These are phyloP conservation scores for Trametopsis cervina DNA, from an alignment of 768 basidiomycete species.

Conservation along the genomic window DNA sequence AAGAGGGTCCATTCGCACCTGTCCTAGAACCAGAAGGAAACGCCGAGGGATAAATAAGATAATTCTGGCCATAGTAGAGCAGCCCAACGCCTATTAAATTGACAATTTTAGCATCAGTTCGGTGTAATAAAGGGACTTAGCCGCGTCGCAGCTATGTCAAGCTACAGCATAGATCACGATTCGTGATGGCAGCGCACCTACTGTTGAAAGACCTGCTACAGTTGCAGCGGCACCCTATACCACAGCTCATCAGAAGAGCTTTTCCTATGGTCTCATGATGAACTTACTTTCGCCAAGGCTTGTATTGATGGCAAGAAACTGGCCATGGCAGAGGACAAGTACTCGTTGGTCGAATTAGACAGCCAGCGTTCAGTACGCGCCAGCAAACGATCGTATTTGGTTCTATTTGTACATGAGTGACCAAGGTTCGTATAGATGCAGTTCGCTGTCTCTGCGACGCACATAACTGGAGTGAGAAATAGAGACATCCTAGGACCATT, in stretches of 20 bases:
- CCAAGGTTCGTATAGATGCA: too few species aligned
- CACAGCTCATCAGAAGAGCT: too few species aligned
- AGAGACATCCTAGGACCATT: too few species aligned
- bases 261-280: background rate
- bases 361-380: background rate
- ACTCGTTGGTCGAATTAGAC: background rate
- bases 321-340: slow-evolving; percentile 27
- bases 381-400: background rate
- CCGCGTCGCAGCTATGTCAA: too few species aligned
- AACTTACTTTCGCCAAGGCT: slow-evolving; percentile 36
- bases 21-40: slow-evolving; percentile 75
- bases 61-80: slow-evolving; percentile 83
- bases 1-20: slow-evolving; percentile 34
- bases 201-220: slow-evolving; percentile 29
- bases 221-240: slow-evolving; percentile 30
- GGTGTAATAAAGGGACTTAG: too few species aligned
- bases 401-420: too few species aligned
- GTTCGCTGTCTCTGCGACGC: too few species aligned
- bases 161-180: background rate
- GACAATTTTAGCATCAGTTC: too few species aligned
- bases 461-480: too few species aligned
- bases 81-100: slow-evolving; percentile 51
- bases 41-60: slow-evolving; percentile 85
- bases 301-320: slow-evolving; percentile 36
- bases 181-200: slow-evolving; percentile 23